A percentile compares a stretch with the other conserved stretches of the same genome.
Evolutionary conservation across 768 basidiomycete species (phyloP).

Genomic region (Pisolithus albus): DNA sequence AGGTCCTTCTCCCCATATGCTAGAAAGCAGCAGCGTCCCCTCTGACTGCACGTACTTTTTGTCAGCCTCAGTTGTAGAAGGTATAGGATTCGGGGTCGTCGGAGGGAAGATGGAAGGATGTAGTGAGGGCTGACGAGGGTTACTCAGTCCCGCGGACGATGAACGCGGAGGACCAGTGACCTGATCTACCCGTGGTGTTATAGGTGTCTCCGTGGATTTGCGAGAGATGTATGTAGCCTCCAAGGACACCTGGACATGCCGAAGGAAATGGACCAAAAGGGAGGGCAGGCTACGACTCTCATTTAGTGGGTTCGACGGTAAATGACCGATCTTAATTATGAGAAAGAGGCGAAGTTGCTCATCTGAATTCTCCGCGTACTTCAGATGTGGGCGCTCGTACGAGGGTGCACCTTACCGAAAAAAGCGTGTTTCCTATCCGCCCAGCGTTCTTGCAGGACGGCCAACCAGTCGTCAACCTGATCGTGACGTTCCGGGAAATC

Average conservation of each 20-base stretch:
- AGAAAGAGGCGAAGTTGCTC: conserved; percentile 49
- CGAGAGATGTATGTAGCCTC: conserved; percentile 76
- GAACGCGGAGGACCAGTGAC: conserved; percentile 49
- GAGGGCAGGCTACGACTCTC: conserved; percentile 24
- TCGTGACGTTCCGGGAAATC: conserved; percentile 44
- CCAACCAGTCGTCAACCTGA: conserved; percentile 51
- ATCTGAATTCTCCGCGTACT: conserved; percentile 31
- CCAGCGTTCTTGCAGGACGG: conserved; percentile 33
- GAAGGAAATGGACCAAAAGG: conserved; percentile 50
- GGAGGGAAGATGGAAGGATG: conserved; percentile 75
- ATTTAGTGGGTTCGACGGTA: conserved; percentile 26
- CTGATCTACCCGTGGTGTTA: conserved; percentile 28
- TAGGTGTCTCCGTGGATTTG: conserved; percentile 30
- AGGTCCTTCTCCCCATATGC: conserved; percentile 65
- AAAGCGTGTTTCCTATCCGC: conserved; percentile 61
- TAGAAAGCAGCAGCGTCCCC: conserved; percentile 64
- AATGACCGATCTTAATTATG: conserved; percentile 29
- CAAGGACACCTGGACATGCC: conserved; percentile 69
- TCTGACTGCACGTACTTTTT: conserved; percentile 71
- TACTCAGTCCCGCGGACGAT: conserved; percentile 36
- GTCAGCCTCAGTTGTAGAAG: conserved; percentile 65
- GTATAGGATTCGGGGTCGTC: conserved; percentile 78
- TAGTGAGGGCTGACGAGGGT: conserved; percentile 27
- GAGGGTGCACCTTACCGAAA: conserved; percentile 51
- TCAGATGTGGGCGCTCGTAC: conserved; percentile 5